Conservation (phyloP, 305 asterid genomes). For the Salvia sclarea region DNA sequence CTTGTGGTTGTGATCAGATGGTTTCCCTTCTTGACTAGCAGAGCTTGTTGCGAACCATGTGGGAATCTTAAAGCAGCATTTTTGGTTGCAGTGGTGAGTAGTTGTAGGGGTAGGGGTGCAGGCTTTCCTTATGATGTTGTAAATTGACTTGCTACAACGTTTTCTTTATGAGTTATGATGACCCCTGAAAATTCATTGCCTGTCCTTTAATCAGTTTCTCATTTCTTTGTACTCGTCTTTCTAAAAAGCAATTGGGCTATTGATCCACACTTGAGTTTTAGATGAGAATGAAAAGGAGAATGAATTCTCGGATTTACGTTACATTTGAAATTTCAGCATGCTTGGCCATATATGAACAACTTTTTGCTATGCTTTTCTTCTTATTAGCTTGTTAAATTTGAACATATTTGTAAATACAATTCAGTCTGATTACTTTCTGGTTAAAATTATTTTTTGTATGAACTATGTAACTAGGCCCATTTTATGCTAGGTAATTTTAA, state of each 20-base stretch:
- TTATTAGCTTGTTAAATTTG: conserved; percentile 19
- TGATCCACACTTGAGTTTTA: conserved; percentile 10
- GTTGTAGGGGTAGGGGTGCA: conserved; percentile 29
- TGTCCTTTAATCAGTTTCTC: conserved; percentile 2
- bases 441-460: conserved; percentile 14
- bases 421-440: not conserved
- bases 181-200: conserved; percentile 9
- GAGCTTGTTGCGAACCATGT: conserved; percentile 99
- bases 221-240: not conserved
- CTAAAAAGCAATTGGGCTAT: not conserved
- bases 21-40: conserved; percentile 91
- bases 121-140: conserved; percentile 5
- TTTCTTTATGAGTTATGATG: not conserved
- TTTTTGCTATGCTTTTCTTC: conserved; percentile 7
- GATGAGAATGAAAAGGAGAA: not conserved
- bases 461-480: conserved; percentile 12
- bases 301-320: conserved; percentile 11
- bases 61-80: conserved; percentile 99
- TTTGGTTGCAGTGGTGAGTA: conserved; percentile 98
- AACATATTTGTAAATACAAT: no score
- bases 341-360: conserved; percentile 22
- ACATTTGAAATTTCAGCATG: conserved; percentile 2
- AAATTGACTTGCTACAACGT: conserved; percentile 10
- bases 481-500: not conserved
- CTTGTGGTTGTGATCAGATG: conserved; percentile 58